These are phyloP conservation scores for Phylloporus sp. DNA, from an alignment of 1,284 basidiomycete genomes.

Conservation along the genomic window DNA sequence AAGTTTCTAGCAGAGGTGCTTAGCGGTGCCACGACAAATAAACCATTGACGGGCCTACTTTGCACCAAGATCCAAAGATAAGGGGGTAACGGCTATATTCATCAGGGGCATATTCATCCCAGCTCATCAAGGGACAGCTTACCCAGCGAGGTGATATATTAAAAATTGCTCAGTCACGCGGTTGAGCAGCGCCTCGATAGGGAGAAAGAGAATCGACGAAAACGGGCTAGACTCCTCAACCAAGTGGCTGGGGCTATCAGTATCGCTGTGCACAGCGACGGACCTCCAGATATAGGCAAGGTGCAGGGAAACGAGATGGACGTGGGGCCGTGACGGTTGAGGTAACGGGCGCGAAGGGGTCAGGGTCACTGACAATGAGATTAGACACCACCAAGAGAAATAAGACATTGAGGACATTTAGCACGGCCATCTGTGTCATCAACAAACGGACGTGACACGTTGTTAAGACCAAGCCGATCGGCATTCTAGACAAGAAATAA, in stretches of 20 bases:
- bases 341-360: slow-evolving; percentile 51
- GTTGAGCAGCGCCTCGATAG: slow-evolving; percentile 59
- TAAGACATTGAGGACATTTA: slow-evolving; percentile 46
- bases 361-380: slow-evolving; percentile 50
- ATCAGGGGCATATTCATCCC: slow-evolving; percentile 25
- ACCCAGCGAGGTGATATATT: slow-evolving; percentile 68
- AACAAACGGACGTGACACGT: slow-evolving; percentile 59
- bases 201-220: slow-evolving; percentile 56
- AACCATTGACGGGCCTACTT: slow-evolving; percentile 49
- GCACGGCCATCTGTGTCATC: slow-evolving; percentile 52
- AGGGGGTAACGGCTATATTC: slow-evolving; percentile 72
- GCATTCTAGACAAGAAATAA: slow-evolving; percentile 57
- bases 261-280: slow-evolving; percentile 16
- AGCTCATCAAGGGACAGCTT: slow-evolving; percentile 24
- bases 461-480: slow-evolving; percentile 59
- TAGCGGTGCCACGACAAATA: neutral
- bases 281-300: slow-evolving; percentile 62
- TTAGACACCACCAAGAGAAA: slow-evolving; percentile 17
- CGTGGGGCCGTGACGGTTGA: slow-evolving; percentile 43
- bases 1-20: slow-evolving; percentile 56
- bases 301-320: slow-evolving; percentile 57
- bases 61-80: slow-evolving; percentile 72
- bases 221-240: slow-evolving; percentile 50
- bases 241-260: slow-evolving; percentile 13
- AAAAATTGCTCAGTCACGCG: slow-evolving; percentile 62